A percentile compares a stretch with the other conserved stretches of the same genome.
These are phyloP conservation scores for Vaccinium darrowii DNA, from an alignment of 148 eudicot species.

Conservation along the genomic window DNA sequence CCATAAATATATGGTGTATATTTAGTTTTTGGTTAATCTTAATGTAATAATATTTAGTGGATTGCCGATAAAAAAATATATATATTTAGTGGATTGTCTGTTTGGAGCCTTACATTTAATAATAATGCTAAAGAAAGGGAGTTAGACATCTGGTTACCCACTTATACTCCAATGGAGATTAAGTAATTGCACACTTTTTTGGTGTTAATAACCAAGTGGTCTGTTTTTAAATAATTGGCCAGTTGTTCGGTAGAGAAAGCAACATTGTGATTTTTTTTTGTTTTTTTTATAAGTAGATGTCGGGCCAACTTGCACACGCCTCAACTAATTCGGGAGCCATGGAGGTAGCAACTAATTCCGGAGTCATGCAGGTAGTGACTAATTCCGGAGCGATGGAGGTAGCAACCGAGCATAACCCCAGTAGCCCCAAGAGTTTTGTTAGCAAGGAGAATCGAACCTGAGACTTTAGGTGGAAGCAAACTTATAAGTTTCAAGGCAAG, in stretches of 20 bases:
- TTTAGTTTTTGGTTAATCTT: not conserved
- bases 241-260: not conserved
- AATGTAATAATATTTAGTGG: not conserved
- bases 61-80: too few relatives aligned
- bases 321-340: too few relatives aligned
- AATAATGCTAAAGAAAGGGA: not conserved
- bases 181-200: not conserved
- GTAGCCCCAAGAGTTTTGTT: too few relatives aligned
- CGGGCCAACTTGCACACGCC: too few relatives aligned
- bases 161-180: not conserved
- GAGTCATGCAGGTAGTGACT: too few relatives aligned
- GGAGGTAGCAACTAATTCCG: too few relatives aligned
- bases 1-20: not conserved
- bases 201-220: not conserved
- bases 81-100: not conserved
- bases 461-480: too few relatives aligned
- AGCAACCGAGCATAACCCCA: too few relatives aligned
- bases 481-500: too few relatives aligned
- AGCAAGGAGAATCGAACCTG: too few relatives aligned
- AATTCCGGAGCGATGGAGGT: too few relatives aligned
- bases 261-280: not conserved
- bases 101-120: conserved; percentile 3
- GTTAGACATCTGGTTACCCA: not conserved
- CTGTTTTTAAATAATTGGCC: not conserved
- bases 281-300: too few relatives aligned